Percentiles rank a stretch among this genome's conserved stretches.
Conservation (phyloP, 1,139 yeast species). For the Citeromyces hawaiiensis region DNA sequence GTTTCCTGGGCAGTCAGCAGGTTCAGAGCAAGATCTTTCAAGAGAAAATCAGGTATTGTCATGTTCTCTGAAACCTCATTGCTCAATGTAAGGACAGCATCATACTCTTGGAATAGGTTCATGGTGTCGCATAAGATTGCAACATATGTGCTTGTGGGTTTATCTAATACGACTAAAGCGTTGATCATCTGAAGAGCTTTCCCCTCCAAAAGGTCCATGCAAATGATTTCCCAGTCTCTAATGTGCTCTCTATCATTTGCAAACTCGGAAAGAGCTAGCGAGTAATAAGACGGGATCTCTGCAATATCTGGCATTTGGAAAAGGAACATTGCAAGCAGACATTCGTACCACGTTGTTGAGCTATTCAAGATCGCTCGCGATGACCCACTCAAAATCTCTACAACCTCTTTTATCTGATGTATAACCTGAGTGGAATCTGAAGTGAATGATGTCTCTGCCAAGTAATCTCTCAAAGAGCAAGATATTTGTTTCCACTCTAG, state of each 20-base stretch:
- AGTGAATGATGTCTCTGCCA: slow-evolving; percentile 14
- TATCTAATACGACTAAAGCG: slow-evolving; percentile 47
- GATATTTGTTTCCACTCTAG: slow-evolving; percentile 35
- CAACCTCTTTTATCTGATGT: slow-evolving; percentile 27
- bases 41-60: slow-evolving; percentile 46
- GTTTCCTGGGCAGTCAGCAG: slow-evolving; percentile 34
- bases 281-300: slow-evolving; percentile 27
- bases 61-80: slow-evolving; percentile 12
- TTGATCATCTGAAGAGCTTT: slow-evolving; percentile 48
- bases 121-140: slow-evolving; percentile 53
- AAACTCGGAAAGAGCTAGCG: slow-evolving; percentile 21
- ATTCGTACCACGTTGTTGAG: slow-evolving; percentile 60
- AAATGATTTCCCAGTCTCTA: slow-evolving; percentile 44
- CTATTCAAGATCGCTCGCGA: slow-evolving; percentile 32
- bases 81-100: slow-evolving; percentile 6
- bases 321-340: slow-evolving; percentile 43
- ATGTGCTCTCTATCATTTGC: slow-evolving; percentile 15
- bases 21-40: slow-evolving; percentile 46
- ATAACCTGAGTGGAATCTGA: slow-evolving; percentile 15
- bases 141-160: slow-evolving; percentile 54
- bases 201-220: slow-evolving; percentile 44
- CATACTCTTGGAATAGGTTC: slow-evolving; percentile 41
- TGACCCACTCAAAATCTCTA: slow-evolving; percentile 38
- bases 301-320: slow-evolving; percentile 45
- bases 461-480: slow-evolving; percentile 34